phyloP scores from a whole-genome alignment of 169 alveolate species.

The Pseudocohnilembus persalinus region DNA sequence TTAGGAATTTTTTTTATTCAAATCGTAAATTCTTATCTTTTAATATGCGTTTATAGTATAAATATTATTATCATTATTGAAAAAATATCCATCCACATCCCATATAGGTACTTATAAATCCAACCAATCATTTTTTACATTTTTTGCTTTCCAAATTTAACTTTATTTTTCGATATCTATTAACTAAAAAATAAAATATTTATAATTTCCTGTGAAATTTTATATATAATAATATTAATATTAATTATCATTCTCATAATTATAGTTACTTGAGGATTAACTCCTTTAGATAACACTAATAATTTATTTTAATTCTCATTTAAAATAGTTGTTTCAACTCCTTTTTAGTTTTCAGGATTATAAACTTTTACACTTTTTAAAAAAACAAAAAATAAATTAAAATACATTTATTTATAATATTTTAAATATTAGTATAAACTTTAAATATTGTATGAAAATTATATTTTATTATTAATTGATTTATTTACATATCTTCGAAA shows the following conservation, averaged over 20 bases:
- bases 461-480: no score
- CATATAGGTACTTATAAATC: slow-evolving; percentile 19
- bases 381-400: no score
- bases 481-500: slow-evolving; percentile 11
- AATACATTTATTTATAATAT: no score
- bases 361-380: neutral
- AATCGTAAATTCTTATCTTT: slow-evolving; percentile 25
- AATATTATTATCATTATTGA: slow-evolving; percentile 1
- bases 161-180: slow-evolving; percentile 6
- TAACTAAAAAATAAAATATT: neutral
- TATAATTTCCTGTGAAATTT: neutral
- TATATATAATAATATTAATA: no score
- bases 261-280: slow-evolving; percentile 13
- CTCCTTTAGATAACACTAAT: slow-evolving; percentile 11
- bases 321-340: slow-evolving; percentile 14
- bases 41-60: slow-evolving; percentile 2
- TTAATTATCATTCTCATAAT: no score
- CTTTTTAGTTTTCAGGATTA: neutral
- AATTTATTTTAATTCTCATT: neutral
- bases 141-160: slow-evolving; percentile 26
- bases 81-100: slow-evolving; percentile 25
- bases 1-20: slow-evolving; percentile 10
- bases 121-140: slow-evolving; percentile 27
- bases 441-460: no score
- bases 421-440: neutral